Evolutionary conservation across 768 basidiomycete species (phyloP), one percentile per base, ranked within the genome.

Genomic region (Amylocystis lapponica): DNA sequence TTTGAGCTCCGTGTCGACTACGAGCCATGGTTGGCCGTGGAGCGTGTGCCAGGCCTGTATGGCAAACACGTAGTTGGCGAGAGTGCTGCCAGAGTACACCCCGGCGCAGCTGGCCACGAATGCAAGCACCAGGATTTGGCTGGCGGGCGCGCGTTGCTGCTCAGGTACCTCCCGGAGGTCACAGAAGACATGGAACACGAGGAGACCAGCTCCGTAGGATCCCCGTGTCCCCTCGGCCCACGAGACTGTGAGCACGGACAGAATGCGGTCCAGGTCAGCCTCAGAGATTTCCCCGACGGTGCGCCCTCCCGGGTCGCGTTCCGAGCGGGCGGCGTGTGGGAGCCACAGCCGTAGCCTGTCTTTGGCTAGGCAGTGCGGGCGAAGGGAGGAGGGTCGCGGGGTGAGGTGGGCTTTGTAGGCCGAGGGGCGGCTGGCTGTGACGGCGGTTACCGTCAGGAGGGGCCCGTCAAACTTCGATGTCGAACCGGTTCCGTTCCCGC

Each of bases 221-320:
- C n/a, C n/a, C n/a, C 47, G 39, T 0, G 70, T 75, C 7, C 48
- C 39, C 1, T 55, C 47, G 0, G 55, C 58, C 63, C 62, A 72
- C 0, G 59, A 57, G 0, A 36, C 27, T 1, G 30, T 31, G 5
- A 67, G 51, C 0, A 67, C 60, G 0, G 46, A 37, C 0, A 47
- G 34, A 4, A 72, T 60, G 0, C 54, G 48, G 0, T 48, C 25
- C 2, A 61, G 14, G 19, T 67, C 61, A 1, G 22, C 38, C 0
- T 56, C 51, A 0, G 56, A 36, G 1, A 47, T 26, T 9, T 5
- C 10, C n/a, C 7, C 11, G 13, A 13, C 9, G 22, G 41, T 7
- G 25, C 27, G 5, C 7, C 21, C 0, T 11, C 20, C 21, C 10
- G 16, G 26, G 1, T 19, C 27, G 2, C 16, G 36, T 2, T 26